Evolutionary conservation across 768 basidiomycete species (phyloP), one percentile per base, ranked within the genome.

Genomic region (Boletus subcaerulescens): DNA sequence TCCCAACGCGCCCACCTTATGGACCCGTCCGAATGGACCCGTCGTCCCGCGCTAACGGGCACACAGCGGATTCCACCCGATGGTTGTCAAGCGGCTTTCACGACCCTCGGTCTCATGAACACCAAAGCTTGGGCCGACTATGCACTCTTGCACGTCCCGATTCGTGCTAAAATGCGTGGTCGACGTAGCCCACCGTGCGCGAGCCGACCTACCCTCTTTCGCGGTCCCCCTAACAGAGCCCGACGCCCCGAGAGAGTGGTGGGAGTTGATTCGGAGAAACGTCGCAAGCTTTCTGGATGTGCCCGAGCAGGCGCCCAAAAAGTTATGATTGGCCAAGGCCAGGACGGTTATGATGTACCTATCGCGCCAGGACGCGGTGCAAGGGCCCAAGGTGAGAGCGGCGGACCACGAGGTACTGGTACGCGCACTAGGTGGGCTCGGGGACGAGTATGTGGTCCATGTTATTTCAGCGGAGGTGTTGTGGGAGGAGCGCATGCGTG

Each of bases 81-180:
- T 81, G 60, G 73, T 86, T 15, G 71, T 78, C 47, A 88, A 90
- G 80, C 83, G 0, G 84, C 86, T n/a, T 88, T 90, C 63, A 89
- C 90, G 1, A 80, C 77, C 15, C 77, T 88, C 57, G 81, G 77
- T 2, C 70, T 86, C 48, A 80, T 89, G 74, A 91, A 85, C 67
- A 53, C 74, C n/a, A 80, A 85, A 53, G 92, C 94, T 63, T 93
- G 90, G 82, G 76, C 80, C 44, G 92, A 95, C 70, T 85, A 86
- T 60, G 77, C 79, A 38, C 76, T 79, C 53, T 81, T 91, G 62
- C 75, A 77, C n/a, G 77, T 83, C 14, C 89, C 92, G 0, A 24
- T 92, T 85, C 66, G 62, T 93, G n/a, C 72, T 91, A 50, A 86
- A 89, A 60, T 84, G 91, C 11, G 74, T 90, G 12, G 82, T 96